A percentile compares a stretch with the other conserved stretches of the same genome.
Evolutionary conservation across 495 filamentous ascomycete genomes (phyloP).

Genomic region (Tirmania nivea): DNA sequence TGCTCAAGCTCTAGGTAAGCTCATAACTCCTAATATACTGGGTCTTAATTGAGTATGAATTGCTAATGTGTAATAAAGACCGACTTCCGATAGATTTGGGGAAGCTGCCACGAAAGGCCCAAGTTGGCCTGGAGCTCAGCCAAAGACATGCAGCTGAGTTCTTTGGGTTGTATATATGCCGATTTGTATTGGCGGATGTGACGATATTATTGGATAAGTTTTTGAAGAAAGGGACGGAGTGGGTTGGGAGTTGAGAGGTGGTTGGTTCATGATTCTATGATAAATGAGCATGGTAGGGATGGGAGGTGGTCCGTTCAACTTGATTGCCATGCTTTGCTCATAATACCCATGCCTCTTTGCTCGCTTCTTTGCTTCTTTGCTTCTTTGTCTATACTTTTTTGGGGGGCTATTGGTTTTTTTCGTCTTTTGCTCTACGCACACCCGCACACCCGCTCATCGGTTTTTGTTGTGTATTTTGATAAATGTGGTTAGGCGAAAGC

Average conservation of each 20-base stretch:
- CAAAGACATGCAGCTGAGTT: slow-evolving; percentile 90
- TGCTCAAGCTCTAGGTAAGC: slow-evolving; percentile 77
- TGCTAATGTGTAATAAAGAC: neutral
- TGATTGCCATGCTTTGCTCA: no score
- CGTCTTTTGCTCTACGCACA: no score
- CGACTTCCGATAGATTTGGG: slow-evolving; percentile 36
- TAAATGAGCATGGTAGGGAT: no score
- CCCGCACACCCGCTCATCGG: no score
- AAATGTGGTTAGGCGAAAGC: no score
- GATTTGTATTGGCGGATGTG: slow-evolving; percentile 74
- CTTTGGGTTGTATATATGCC: slow-evolving; percentile 89
- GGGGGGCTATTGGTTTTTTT: no score
- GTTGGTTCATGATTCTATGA: no score
- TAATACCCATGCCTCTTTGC: no score
- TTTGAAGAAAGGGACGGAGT: slow-evolving; percentile 86
- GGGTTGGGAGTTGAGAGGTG: slow-evolving; percentile 33
- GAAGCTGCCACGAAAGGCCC: slow-evolving; percentile 51
- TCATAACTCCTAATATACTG: slow-evolving; percentile 1
- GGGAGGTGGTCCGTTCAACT: no score
- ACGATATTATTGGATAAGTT: slow-evolving; percentile 84
- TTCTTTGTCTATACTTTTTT: no score
- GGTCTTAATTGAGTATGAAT: neutral
- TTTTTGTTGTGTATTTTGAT: no score
- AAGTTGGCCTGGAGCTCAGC: slow-evolving; percentile 82
- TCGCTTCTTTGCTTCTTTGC: no score